A percentile compares a stretch with the other conserved stretches of the same genome.
Conservation (phyloP, 768 basidiomycete genomes). For the Naganishia vaughanmartiniae region DNA sequence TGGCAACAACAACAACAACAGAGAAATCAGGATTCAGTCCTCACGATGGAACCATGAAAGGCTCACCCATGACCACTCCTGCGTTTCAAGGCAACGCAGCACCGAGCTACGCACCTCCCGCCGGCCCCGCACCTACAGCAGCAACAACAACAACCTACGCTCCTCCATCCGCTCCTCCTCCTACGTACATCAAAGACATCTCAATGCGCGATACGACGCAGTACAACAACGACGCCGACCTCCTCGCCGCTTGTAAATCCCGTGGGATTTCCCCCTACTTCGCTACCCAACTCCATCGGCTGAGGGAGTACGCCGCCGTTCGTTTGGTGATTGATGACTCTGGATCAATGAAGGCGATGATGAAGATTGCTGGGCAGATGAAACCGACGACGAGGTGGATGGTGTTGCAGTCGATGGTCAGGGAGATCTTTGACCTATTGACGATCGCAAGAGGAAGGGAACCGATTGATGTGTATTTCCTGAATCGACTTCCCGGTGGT, state of each 20-base stretch:
- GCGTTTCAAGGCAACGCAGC: background rate
- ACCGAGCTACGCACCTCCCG: conserved; percentile 9
- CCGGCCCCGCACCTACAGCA: conserved; percentile 11
- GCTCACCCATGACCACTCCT: no score
- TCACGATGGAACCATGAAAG: conserved; percentile 10
- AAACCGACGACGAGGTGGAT: conserved; percentile 30
- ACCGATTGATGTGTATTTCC: conserved; percentile 33
- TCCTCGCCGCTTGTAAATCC: conserved; percentile 31
- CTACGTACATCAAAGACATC: conserved; percentile 37
- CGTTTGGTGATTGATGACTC: conserved; percentile 35
- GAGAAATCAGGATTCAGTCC: conserved; percentile 1
- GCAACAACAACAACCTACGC: conserved; percentile 8
- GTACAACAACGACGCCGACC: conserved; percentile 34
- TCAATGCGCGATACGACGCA: conserved; percentile 31
- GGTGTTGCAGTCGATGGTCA: conserved; percentile 34
- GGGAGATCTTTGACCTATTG: conserved; percentile 35
- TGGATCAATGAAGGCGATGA: conserved; percentile 36
- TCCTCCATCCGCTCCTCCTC: conserved; percentile 22
- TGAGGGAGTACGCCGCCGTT: conserved; percentile 34
- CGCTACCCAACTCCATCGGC: conserved; percentile 34
- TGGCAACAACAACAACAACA: conserved; percentile 3
- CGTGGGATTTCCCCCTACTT: conserved; percentile 36
- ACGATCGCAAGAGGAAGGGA: conserved; percentile 32
- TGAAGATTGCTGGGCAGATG: conserved; percentile 31
- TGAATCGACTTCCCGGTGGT: conserved; percentile 33